Evolutionary conservation across 2,329 filamentous ascomycete genomes (phyloP), one percentile per base, ranked within the genome.

Genomic region (Microsporum canis): DNA sequence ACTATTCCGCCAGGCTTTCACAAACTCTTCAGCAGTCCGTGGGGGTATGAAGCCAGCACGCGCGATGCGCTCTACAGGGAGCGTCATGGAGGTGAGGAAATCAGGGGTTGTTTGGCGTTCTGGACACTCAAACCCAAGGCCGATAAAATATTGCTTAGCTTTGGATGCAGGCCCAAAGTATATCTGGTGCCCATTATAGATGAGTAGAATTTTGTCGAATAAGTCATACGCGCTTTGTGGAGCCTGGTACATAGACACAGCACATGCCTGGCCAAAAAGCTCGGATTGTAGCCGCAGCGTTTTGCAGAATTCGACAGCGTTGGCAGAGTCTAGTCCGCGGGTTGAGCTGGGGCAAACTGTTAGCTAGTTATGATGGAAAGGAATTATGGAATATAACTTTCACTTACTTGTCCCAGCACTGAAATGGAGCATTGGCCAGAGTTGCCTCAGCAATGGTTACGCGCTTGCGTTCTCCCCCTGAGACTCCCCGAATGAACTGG

Each of bases 371-470:
- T n/a, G 39, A 12, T 41, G 39, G 14, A 36, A 36, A 41, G 39
- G 39, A 41, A 65, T 10, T 41, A 10, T n/a, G 14, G 39, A 8
- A 41, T n/a, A 12, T 12, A 12, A n/a, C 3, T 10, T n/a, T 41
- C 12, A 41, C 39, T 41, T 41, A 41, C 39, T 89, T 89, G 63
- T 88, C 89, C 88, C 89, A 94, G 63, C 85, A 87, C 70, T 88
- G 85, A 1, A 83, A 77, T 47, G 80, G 84, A 1, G 83, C 82
- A n/a, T 75, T 75, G 14, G 85, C 85, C 8, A 91, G 77, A 63
- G 87, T 81, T 65, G 88, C 89, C 72, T 94, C 89, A 0, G 87
- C 88, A 63, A 94, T 90, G 51, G 85, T 88, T 3, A 95, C 89
- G 70, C 90, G 84, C 76, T 94, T 91, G 61, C 85, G 79, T 71